Conservation (phyloP, 2,329 filamentous ascomycete species). For the Achaetomium macrosporum region DNA sequence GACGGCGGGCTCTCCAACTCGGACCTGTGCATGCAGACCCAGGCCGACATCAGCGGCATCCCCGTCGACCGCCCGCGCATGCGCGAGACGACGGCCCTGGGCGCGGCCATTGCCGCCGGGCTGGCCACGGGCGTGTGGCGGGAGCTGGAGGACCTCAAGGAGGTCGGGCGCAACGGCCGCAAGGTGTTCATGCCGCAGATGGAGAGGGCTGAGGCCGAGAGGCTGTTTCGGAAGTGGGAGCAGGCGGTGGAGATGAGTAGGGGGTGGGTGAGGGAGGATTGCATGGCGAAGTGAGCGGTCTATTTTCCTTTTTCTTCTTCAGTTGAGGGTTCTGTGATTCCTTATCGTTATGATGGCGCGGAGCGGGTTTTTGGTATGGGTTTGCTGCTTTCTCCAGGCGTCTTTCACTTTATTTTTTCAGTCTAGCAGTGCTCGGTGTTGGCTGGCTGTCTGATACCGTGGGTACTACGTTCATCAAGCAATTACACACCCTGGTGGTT, state of each 20-base stretch:
- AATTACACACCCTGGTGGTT: too few relatives aligned
- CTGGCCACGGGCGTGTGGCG: slow-evolving; percentile 76
- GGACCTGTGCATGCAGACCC: slow-evolving; percentile 84
- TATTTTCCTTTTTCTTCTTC: neutral
- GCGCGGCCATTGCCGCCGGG: slow-evolving; percentile 84
- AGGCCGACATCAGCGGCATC: slow-evolving; percentile 79
- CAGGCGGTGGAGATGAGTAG: slow-evolving; percentile 54
- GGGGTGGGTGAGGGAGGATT: slow-evolving; percentile 42
- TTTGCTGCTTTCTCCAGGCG: too few relatives aligned
- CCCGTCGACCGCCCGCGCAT: slow-evolving; percentile 78
- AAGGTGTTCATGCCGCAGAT: slow-evolving; percentile 66
- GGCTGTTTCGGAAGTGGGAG: slow-evolving; percentile 49
- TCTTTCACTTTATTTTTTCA: too few relatives aligned
- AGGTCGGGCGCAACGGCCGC: slow-evolving; percentile 65
- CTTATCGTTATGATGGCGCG: too few relatives aligned
- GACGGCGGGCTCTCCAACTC: slow-evolving; percentile 89
- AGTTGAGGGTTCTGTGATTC: too few relatives aligned
- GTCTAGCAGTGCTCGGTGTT: too few relatives aligned
- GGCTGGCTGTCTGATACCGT: too few relatives aligned
- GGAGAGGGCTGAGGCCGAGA: slow-evolving; percentile 35
- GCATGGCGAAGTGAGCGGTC: neutral
- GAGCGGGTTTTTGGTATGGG: too few relatives aligned
- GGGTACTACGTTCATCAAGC: too few relatives aligned
- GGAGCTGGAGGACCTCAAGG: slow-evolving; percentile 64
- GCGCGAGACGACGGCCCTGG: slow-evolving; percentile 85